Evolutionary conservation across 495 filamentous ascomycete genomes (phyloP), one percentile per base, ranked within the genome.

Genomic region (Amorphotheca resinae): DNA sequence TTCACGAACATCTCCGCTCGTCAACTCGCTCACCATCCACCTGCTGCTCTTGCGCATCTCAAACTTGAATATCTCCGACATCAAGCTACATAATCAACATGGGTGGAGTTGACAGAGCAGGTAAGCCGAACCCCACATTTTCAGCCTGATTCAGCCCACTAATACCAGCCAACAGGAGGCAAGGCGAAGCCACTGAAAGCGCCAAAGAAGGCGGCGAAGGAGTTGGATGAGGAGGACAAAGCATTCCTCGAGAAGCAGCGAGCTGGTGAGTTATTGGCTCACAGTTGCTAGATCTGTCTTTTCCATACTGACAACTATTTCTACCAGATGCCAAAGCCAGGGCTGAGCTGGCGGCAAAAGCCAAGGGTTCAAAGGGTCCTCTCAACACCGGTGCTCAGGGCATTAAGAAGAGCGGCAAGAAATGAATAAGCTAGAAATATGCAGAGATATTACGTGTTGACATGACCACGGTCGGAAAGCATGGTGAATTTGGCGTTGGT

Each of bases 371-470:
- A 33, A 77, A 69, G 60, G 74, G 65, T 5, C 72, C 72, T 44
- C 47, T 78, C 67, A 85, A 84, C 64, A 79, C 77, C 37, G 84
- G 84, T 25, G 58, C 69, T 38, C 83, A 88, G 65, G 83, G 83
- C 38, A 91, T 91, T 67, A 91, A 88, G 77, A 88, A 85, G 69
- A 84, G 79, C 22, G 84, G 84, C 58, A 88, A 91, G 80, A 87
- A 87, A 72, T 86, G 35, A 48, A 43, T 28, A 38, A 18, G n/a
- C 20, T 2, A 16, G 17, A 26, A 16, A 22, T 1, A 17, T 42
- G 9, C 22, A 32, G 26, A 33, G 33, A 11, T 11, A 23, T 17
- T 26, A 44, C 9, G 11, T 22, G 33, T 33, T 12, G 41, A 18
- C n/a, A 33, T 21, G n/a, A 36, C 22, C 28, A 21, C 22, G 12